Percentiles rank a stretch among this genome's conserved stretches.
Conservation (phyloP, 2,329 filamentous ascomycete species). For the Fusarium falciforme region DNA sequence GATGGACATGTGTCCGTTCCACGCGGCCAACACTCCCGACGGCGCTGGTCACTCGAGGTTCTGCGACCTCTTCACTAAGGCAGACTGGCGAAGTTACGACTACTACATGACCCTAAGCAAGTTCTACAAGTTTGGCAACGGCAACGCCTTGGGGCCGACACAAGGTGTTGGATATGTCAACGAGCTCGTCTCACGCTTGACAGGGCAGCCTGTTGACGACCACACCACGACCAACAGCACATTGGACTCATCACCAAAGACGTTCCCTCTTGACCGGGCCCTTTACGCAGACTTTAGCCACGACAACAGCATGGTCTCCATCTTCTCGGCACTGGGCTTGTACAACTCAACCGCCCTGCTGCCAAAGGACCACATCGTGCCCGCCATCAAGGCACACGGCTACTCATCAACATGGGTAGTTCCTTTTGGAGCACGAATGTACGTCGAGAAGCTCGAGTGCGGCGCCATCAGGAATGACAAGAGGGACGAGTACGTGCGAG, state of each 20-base stretch:
- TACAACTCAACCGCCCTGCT: slow-evolving; percentile 74
- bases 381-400: slow-evolving; percentile 67
- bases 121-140: slow-evolving; percentile 83
- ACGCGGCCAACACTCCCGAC: slow-evolving; percentile 74
- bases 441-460: slow-evolving; percentile 89
- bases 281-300: slow-evolving; percentile 94
- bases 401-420: slow-evolving; percentile 84
- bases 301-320: slow-evolving; percentile 85
- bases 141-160: slow-evolving; percentile 82
- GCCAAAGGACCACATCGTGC: slow-evolving; percentile 61
- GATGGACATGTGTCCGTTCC: slow-evolving; percentile 92
- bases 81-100: slow-evolving; percentile 83
- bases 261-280: slow-evolving; percentile 76
- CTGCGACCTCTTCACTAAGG: slow-evolving; percentile 77
- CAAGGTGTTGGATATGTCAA: slow-evolving; percentile 91
- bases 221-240: slow-evolving; percentile 82
- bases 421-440: slow-evolving; percentile 83
- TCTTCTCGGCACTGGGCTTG: slow-evolving; percentile 81
- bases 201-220: slow-evolving; percentile 74
- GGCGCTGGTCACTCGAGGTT: slow-evolving; percentile 71
- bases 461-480: slow-evolving; percentile 67
- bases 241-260: slow-evolving; percentile 72
- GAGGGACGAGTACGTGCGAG: slow-evolving; percentile 79
- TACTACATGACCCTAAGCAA: slow-evolving; percentile 85
- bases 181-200: slow-evolving; percentile 86